Percentiles rank a stretch among this genome's conserved stretches.
phyloP scores from a whole-genome alignment of 306 rosid genomes.

The Hylodesmum podocarpum region DNA sequence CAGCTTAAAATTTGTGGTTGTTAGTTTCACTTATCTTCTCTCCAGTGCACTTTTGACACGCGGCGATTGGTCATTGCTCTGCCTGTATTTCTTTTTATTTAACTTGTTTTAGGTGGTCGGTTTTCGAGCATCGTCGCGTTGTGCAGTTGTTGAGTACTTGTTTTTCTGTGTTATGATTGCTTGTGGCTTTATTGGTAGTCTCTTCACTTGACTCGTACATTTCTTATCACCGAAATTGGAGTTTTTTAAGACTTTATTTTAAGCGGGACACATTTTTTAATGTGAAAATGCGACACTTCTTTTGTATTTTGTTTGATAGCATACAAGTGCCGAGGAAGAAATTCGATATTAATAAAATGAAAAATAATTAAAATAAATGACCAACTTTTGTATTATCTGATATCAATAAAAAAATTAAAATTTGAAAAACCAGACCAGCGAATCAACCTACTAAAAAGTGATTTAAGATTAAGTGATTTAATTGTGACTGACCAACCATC shows the following conservation, averaged over 20 bases:
- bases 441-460: too few species aligned
- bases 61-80: background rate
- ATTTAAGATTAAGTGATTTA: too few species aligned
- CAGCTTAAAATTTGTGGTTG: conserved; percentile 22
- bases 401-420: background rate
- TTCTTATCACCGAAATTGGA: background rate
- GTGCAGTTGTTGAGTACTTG: conserved; percentile 8
- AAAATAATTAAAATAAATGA: background rate
- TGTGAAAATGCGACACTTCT: background rate
- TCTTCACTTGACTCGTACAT: background rate
- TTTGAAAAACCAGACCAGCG: too few species aligned
- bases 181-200: background rate
- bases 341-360: background rate
- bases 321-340: background rate
- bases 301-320: background rate
- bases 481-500: too few species aligned
- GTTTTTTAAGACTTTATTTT: background rate
- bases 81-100: background rate
- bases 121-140: background rate
- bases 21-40: background rate
- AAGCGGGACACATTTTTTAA: background rate
- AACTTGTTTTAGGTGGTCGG: background rate
- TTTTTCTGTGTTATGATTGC: background rate
- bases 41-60: conserved; percentile 1
- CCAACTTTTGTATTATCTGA: background rate